These are phyloP conservation scores for Sphaerulina vaccinii DNA, from an alignment of 2,329 filamentous ascomycete species.

Conservation along the genomic window DNA sequence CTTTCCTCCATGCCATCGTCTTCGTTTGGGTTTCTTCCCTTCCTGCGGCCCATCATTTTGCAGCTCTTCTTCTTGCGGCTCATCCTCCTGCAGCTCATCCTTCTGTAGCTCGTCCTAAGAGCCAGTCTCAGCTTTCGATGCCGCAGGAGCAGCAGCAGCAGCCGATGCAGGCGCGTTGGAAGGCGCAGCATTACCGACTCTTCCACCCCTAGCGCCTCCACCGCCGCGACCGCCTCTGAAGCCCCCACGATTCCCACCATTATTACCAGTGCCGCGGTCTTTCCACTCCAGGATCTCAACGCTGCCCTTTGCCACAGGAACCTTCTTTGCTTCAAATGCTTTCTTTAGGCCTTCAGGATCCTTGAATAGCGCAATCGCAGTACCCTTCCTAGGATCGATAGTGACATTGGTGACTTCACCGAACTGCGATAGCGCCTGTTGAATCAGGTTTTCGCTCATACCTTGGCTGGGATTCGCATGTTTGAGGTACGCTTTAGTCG, in stretches of 20 bases:
- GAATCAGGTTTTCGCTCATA: slow-evolving; percentile 77
- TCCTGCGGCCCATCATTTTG: too few species aligned
- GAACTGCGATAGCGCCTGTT: slow-evolving; percentile 70
- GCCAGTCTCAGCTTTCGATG: slow-evolving; percentile 7
- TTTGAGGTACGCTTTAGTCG: slow-evolving; percentile 56
- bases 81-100: too few species aligned
- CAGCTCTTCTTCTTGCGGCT: too few species aligned
- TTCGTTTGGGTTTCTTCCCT: neutral
- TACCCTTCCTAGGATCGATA: slow-evolving; percentile 91
- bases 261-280: slow-evolving; percentile 43
- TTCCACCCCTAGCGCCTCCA: slow-evolving; percentile 18
- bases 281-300: slow-evolving; percentile 85
- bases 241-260: slow-evolving; percentile 21
- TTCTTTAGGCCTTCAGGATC: slow-evolving; percentile 70
- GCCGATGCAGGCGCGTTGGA: slow-evolving; percentile 1
- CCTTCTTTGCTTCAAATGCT: slow-evolving; percentile 77
- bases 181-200: slow-evolving; percentile 18
- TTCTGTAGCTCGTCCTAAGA: neutral
- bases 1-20: neutral
- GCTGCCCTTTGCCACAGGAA: slow-evolving; percentile 78
- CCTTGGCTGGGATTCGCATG: slow-evolving; percentile 79
- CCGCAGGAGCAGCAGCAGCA: slow-evolving; percentile 1
- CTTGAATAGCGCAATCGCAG: slow-evolving; percentile 87
- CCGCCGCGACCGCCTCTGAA: slow-evolving; percentile 22
- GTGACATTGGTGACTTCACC: slow-evolving; percentile 77